Evolutionary conservation across 2,329 filamentous ascomycete species (phyloP).

Genomic region (Clarireedia homoeocarpa): DNA sequence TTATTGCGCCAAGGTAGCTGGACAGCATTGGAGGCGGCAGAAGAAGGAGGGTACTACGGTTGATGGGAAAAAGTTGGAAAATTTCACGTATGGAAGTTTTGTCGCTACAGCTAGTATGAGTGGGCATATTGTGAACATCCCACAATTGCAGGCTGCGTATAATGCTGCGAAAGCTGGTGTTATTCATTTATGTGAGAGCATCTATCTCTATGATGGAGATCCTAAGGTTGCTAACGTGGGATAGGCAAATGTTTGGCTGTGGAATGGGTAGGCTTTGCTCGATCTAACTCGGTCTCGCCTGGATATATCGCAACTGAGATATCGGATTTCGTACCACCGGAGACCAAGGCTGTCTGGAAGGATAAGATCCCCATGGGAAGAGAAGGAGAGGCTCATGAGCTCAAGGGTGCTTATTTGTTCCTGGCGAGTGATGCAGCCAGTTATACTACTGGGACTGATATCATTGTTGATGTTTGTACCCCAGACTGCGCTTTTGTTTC

Average conservation of each 20-base stretch:
- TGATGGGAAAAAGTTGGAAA: slow-evolving; percentile 52
- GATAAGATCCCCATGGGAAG: slow-evolving; percentile 75
- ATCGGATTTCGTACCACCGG: slow-evolving; percentile 52
- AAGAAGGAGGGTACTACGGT: slow-evolving; percentile 57
- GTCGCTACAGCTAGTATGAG: slow-evolving; percentile 74
- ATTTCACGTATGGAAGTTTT: slow-evolving; percentile 60
- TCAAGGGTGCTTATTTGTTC: slow-evolving; percentile 79
- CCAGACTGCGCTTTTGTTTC: background rate
- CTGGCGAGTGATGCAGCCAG: slow-evolving; percentile 74
- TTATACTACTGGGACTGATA: slow-evolving; percentile 69
- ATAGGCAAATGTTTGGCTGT: slow-evolving; percentile 62
- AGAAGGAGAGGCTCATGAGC: slow-evolving; percentile 63
- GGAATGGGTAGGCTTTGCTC: slow-evolving; percentile 69
- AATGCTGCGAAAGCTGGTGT: slow-evolving; percentile 64
- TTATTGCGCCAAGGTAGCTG: slow-evolving; percentile 67
- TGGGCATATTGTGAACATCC: slow-evolving; percentile 70
- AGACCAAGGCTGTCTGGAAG: slow-evolving; percentile 66
- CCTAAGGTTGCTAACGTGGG: background rate
- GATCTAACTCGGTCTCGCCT: slow-evolving; percentile 65
- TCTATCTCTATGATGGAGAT: background rate
- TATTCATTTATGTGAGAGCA: slow-evolving; percentile 47
- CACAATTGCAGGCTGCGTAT: slow-evolving; percentile 66
- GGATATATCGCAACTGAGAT: slow-evolving; percentile 73
- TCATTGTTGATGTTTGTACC: slow-evolving; percentile 55
- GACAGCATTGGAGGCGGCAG: slow-evolving; percentile 61